Base-by-base conservation (phyloP, 345 rosid species). In the Acer saccharum region DNA sequence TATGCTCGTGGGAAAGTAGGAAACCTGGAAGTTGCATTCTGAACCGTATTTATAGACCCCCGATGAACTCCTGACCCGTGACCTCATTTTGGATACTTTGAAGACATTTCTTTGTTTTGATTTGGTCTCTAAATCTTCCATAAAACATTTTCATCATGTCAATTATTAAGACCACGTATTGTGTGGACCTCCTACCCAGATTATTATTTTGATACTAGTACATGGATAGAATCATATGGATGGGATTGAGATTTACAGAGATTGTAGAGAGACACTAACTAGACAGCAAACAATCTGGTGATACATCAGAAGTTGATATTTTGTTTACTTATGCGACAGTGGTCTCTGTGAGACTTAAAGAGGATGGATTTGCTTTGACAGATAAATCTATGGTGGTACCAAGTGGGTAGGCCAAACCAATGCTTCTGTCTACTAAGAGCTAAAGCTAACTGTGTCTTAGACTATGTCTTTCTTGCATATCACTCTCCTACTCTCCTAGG, bases 301-400 rank as follows among this genome's bases (percentile, higher is more conserved):
- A 62, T 75, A 50, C 46, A 71, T 64, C 39, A 35, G 39, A 27
- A 58, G 54, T 29, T 43, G 82, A 80, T 63, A 63, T 72, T 73
- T 35, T 35, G 39, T 83, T 72, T 76, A 77, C 68, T 61, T 32
- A 54, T 50, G 78, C 1, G 74, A 84, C 81, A 81, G 82, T 76
- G 13, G 10, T 46, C 65, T 84, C 73, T 78, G 75, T 77, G 81
- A 82, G 79, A 68, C 68, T 76, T 46, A 50, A 27, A 79, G 80
- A 67, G 69, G 27, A 68, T 65, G 88, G 88, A 82, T 86, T 77
- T 80, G 87, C 67, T 83, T 72, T 78, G 76, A 76, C 39, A 77
- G 78, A 82, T 74, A 77, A 81, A 86, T 86, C 87, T 81, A 74
- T 18, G 81, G 81, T 18, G 81, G 81, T 77, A 86, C 74, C 88